Conservation (phyloP, 306 rosid species). For the Rosa multiflora region DNA sequence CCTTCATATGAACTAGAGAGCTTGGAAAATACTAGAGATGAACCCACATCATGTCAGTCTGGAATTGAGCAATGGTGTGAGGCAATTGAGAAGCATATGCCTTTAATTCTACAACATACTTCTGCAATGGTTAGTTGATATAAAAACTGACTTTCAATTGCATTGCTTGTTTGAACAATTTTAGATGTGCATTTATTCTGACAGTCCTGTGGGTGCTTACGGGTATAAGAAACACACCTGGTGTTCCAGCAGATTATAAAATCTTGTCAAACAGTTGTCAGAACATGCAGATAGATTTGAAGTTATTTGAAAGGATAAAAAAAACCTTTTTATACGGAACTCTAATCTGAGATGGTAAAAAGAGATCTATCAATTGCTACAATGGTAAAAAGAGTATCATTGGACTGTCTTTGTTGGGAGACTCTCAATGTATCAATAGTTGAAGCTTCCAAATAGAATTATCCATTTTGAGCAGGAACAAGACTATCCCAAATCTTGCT, state of each 20-base stretch:
- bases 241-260: neutral
- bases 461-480: neutral
- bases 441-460: neutral
- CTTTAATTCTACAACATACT: slow-evolving; percentile 55
- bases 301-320: neutral
- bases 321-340: neutral
- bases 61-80: slow-evolving; percentile 79
- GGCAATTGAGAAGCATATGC: slow-evolving; percentile 77
- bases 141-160: slow-evolving; percentile 7
- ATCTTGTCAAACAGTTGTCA: slow-evolving; percentile 2
- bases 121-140: slow-evolving; percentile 62
- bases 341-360: slow-evolving; percentile 5
- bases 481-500: neutral
- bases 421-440: neutral
- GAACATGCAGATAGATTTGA: neutral
- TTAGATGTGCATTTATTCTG: neutral
- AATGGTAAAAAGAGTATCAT: neutral
- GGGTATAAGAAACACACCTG: neutral
- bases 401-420: neutral
- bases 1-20: slow-evolving; percentile 61
- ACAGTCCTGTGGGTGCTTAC: neutral
- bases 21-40: slow-evolving; percentile 30
- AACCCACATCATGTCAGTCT: slow-evolving; percentile 39
- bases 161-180: slow-evolving; percentile 7
- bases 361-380: neutral